Conservation (phyloP, 106 monocot species). For the Platanthera guangdongensis region DNA sequence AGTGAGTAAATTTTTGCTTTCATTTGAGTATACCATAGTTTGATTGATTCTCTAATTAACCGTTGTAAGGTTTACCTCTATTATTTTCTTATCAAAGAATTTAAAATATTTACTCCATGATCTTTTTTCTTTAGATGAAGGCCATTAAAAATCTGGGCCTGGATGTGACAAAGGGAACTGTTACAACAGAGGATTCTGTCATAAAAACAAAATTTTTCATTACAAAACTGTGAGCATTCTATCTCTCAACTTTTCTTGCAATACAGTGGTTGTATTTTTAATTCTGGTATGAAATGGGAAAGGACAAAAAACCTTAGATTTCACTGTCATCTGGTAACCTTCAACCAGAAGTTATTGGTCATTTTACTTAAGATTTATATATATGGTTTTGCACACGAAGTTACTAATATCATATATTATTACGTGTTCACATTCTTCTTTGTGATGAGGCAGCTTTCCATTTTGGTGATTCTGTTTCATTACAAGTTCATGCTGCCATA, state of each 20-base stretch:
- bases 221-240: slow-evolving; percentile 18
- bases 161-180: slow-evolving; percentile 84
- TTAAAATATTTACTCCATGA: neutral
- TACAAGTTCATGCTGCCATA: no score
- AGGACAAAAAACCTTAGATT: neutral
- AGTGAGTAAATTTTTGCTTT: neutral
- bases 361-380: neutral
- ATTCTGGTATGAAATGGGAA: neutral
- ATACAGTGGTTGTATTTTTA: neutral
- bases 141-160: slow-evolving; percentile 87
- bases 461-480: neutral
- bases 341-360: neutral
- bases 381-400: neutral
- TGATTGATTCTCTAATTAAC: neutral
- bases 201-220: slow-evolving; percentile 68
- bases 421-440: neutral
- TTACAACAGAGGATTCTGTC: slow-evolving; percentile 43
- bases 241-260: neutral
- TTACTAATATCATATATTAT: neutral
- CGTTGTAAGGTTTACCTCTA: neutral
- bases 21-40: neutral
- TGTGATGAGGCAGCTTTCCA: neutral
- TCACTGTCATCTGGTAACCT: neutral
- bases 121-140: slow-evolving; percentile 63
- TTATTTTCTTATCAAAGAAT: neutral